These are phyloP conservation scores for Linum trigynum DNA, from an alignment of 345 rosid species.

Conservation along the genomic window DNA sequence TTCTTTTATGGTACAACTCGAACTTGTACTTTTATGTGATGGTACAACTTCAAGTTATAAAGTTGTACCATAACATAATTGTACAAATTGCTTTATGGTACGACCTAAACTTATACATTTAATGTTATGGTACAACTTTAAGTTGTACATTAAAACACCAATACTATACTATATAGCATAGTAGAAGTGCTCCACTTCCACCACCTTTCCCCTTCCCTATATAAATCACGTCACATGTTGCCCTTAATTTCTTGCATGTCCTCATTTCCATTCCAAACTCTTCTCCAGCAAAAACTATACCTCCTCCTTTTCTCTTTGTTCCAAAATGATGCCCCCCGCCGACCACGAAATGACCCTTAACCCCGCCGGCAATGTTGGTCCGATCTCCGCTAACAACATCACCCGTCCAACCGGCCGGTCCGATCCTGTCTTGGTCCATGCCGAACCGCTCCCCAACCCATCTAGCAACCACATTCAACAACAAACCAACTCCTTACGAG, in stretches of 20 bases:
- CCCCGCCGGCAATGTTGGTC: constrained; percentile 12
- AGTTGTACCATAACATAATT: too few species aligned
- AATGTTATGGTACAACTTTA: too few species aligned
- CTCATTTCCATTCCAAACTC: not conserved
- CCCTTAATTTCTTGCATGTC: constrained; percentile 24
- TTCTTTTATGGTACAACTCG: too few species aligned
- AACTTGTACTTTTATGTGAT: too few species aligned
- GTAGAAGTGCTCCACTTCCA: too few species aligned
- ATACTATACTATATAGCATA: too few species aligned
- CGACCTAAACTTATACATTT: too few species aligned
- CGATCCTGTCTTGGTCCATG: constrained; percentile 37
- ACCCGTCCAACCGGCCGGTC: constrained; percentile 18
- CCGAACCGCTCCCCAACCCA: constrained; percentile 31
- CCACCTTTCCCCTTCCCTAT: constrained; percentile 24
- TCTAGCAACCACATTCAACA: constrained; percentile 29
- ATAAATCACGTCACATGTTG: constrained; percentile 22
- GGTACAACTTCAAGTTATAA: too few species aligned
- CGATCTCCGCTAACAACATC: constrained; percentile 9
- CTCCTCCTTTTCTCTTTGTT: not conserved
- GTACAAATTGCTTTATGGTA: too few species aligned
- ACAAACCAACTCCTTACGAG: constrained; percentile 16
- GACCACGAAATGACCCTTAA: constrained; percentile 37
- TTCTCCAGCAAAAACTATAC: not conserved
- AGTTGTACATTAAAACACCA: too few species aligned
- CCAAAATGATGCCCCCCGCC: constrained; percentile 45